Percentiles rank a stretch among this genome's conserved stretches.
These are phyloP conservation scores for Rhododendron kiyosumense DNA, from an alignment of 148 eudicot genomes.

Conservation along the genomic window DNA sequence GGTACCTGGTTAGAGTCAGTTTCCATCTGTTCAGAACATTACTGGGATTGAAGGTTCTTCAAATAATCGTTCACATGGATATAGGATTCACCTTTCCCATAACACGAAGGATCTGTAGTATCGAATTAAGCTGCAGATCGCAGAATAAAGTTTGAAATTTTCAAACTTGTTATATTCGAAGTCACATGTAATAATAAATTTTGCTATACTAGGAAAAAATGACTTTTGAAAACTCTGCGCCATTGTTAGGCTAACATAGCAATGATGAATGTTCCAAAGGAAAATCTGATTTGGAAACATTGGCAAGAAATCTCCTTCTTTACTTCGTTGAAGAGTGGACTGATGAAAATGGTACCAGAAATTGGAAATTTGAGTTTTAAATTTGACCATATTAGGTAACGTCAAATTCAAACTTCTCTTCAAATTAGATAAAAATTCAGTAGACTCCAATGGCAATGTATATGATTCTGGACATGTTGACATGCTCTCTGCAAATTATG, in stretches of 20 bases:
- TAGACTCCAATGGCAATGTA: neutral
- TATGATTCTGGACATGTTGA: neutral
- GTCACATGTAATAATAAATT: neutral
- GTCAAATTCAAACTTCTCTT: neutral
- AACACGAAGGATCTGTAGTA: neutral
- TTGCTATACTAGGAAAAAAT: neutral
- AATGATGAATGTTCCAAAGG: neutral
- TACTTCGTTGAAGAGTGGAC: neutral
- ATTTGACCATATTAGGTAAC: neutral
- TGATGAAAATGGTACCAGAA: neutral
- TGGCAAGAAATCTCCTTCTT: neutral
- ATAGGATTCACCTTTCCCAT: neutral
- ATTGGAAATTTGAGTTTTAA: neutral
- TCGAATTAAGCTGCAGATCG: neutral
- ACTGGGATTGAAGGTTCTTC: neutral
- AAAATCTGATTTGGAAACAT: neutral
- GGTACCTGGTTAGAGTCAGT: neutral
- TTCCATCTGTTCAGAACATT: neutral
- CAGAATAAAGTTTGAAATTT: neutral
- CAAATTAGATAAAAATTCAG: neutral
- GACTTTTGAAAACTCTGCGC: neutral
- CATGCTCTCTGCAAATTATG: neutral
- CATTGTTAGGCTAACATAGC: neutral
- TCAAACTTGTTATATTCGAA: neutral
- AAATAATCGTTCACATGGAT: neutral